Conservation (phyloP, 441 rosid species). For the Croton setiger region DNA sequence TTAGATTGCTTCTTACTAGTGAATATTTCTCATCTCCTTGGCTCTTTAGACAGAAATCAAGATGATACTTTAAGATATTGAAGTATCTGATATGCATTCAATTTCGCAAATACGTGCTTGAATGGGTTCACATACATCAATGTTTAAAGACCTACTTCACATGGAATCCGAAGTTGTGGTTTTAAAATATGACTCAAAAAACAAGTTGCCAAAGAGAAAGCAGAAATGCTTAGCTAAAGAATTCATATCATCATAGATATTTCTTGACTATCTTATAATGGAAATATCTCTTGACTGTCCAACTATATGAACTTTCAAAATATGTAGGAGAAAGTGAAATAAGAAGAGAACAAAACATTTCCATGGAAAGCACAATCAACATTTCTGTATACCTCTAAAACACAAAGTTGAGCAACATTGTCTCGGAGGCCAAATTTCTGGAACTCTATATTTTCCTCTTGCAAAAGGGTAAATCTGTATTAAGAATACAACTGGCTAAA, state of each 20-base stretch:
- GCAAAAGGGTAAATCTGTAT: conserved; percentile 76
- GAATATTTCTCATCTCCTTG: neutral
- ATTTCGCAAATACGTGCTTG: neutral
- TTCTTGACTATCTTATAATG: no score
- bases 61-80: neutral
- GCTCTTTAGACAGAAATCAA: neutral
- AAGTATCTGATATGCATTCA: neutral
- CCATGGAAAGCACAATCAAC: neutral
- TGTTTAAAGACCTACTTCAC: neutral
- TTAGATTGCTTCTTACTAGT: neutral
- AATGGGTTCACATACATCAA: neutral
- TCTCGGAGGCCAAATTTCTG: conserved; percentile 73
- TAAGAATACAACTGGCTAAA: conserved; percentile 33
- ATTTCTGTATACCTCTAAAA: conserved; percentile 58
- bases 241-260: neutral
- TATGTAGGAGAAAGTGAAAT: neutral
- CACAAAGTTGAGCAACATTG: conserved; percentile 94
- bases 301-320: neutral
- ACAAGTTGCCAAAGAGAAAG: neutral
- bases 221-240: neutral
- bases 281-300: neutral
- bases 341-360: neutral
- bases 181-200: neutral
- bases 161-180: neutral
- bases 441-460: conserved; percentile 82